Base-by-base conservation (phyloP, 345 rosid genomes). In the Brassica carinata region DNA sequence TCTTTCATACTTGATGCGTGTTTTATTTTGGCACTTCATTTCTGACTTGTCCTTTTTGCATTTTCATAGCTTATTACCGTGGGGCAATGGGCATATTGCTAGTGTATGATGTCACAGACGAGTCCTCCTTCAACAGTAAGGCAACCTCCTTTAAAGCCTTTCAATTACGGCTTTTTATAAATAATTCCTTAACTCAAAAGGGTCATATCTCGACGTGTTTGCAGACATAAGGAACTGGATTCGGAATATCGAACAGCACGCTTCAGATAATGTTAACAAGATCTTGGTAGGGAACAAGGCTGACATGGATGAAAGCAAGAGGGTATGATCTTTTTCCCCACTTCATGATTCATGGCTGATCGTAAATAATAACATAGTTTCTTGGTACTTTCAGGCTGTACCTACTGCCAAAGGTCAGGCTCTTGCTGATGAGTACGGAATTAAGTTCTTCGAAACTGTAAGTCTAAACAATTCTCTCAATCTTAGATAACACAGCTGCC, bases 161-260 rank as follows among this genome's bases (percentile, higher is more conserved):
- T 51, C 34, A 9, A 34, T 45, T 80, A 1, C 13, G 45, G 66
- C 36, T 26, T 19, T 57, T 34, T 33, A 59, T 29, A 13, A 13
- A 29, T 10, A 43, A 43, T 10, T 43, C 14, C 51, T 43, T 43
- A 43, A 43, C 14, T 10, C 51, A 43, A 43, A 43, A 43, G 14
- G 51, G 51, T 43, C 14, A 43, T 43, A 43, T 0, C 51, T 43
- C 51, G 14, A 43, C 51, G 51, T 43, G 51, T 43, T 43, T 86
- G 79, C 92, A 96, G 99, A 96, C 84, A 96, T 96, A 73, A 92
- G 97, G 87, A 96, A 93, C 85, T 96, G 99, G 99, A 96, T 96
- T 82, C 97, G 98, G 85, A 96, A 96, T 78, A 96, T 96, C 64
- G 99, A 96, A 83, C 99, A 96, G 63, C 99, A 96, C 83, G 99